Conservation (phyloP, 345 rosid species). For the Brassica carinata region DNA sequence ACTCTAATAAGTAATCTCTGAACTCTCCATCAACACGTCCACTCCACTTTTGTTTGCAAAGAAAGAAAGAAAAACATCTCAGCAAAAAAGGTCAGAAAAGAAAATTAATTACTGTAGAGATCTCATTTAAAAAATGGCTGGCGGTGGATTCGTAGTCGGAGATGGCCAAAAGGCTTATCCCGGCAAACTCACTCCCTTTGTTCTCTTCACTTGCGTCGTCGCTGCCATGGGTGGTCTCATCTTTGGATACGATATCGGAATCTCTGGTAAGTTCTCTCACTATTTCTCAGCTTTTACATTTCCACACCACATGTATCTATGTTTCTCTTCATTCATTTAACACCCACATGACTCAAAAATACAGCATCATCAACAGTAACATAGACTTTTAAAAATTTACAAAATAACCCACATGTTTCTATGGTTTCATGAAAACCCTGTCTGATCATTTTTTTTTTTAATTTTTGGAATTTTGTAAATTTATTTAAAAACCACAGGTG, state of each 20-base stretch:
- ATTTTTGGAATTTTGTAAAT: background rate
- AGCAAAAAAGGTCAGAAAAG: background rate
- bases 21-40: slow-evolving; percentile 17
- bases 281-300: background rate
- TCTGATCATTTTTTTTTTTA: background rate
- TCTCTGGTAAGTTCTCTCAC: slow-evolving; percentile 62
- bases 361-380: background rate
- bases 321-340: background rate
- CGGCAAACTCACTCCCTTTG: slow-evolving; percentile 81
- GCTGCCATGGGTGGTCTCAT: slow-evolving; percentile 99
- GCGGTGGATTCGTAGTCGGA: slow-evolving; percentile 54
- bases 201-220: slow-evolving; percentile 73
- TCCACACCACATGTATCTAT: slow-evolving; percentile 10
- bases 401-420: slow-evolving; percentile 7
- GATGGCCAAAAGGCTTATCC: slow-evolving; percentile 65
- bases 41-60: background rate
- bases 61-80: background rate
- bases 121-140: slow-evolving; percentile 48
- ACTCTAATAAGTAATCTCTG: slow-evolving; percentile 14
- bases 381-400: background rate
- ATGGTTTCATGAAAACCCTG: background rate
- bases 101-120: background rate
- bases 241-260: slow-evolving; percentile 95
- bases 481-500: slow-evolving; percentile 51
- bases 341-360: background rate